These are phyloP conservation scores for Debaryomyces maramus DNA, from an alignment of 805 yeast genomes.

Conservation along the genomic window DNA sequence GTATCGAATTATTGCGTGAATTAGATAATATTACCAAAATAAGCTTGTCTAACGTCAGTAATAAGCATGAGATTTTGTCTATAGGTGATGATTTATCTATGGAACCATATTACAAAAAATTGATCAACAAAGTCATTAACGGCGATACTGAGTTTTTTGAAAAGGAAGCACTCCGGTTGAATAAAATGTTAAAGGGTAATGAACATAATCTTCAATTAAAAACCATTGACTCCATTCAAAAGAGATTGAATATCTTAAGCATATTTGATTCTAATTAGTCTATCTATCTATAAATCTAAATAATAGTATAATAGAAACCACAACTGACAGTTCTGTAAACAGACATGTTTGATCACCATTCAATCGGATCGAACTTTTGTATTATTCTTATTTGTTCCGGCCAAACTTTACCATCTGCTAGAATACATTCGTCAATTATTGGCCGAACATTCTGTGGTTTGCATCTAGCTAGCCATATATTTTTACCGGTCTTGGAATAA, in stretches of 20 bases:
- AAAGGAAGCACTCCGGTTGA: conserved; percentile 49
- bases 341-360: conserved; percentile 49
- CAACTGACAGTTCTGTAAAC: no score
- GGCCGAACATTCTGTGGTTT: conserved; percentile 73
- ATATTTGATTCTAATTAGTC: no score
- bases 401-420: conserved; percentile 69
- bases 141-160: conserved; percentile 46
- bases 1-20: conserved; percentile 12
- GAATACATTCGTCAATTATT: conserved; percentile 72
- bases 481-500: conserved; percentile 66
- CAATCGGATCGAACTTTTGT: conserved; percentile 53
- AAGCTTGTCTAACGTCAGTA: conserved; percentile 7
- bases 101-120: conserved; percentile 49
- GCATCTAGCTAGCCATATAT: conserved; percentile 87
- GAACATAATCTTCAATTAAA: conserved; percentile 33
- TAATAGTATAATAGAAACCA: no score
- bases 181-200: conserved; percentile 37
- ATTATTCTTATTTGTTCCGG: conserved; percentile 64
- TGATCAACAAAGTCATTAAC: conserved; percentile 44
- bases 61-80: conserved; percentile 6
- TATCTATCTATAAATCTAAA: no score
- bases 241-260: conserved; percentile 51
- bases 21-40: conserved; percentile 8
- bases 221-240: conserved; percentile 52
- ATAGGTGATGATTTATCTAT: conserved; percentile 16